Evolutionary conservation across 148 eudicot genomes (phyloP).

Genomic region (Chenopodium album): DNA sequence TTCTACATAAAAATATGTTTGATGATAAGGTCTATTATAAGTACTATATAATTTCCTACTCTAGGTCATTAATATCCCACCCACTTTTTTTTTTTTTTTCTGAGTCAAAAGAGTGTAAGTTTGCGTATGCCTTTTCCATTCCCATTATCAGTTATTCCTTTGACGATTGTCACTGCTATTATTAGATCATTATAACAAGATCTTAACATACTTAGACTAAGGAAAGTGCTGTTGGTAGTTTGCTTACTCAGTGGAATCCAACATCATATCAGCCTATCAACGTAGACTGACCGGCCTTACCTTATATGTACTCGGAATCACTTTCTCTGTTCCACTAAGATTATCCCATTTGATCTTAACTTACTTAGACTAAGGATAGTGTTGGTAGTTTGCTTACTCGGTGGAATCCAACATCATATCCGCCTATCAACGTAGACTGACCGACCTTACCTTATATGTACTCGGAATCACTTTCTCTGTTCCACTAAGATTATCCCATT

Average conservation of each 20-base stretch:
- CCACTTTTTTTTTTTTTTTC: not conserved
- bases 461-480: not conserved
- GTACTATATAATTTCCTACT: not conserved
- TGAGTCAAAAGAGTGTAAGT: not conserved
- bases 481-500: too few species aligned
- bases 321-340: too few species aligned
- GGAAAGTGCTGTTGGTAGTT: not conserved
- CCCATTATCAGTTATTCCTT: not conserved
- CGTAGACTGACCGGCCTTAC: not conserved
- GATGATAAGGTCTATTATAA: not conserved
- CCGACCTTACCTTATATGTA: not conserved
- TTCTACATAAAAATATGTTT: not conserved
- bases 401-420: not conserved
- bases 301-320: not conserved
- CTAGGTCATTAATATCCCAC: not conserved
- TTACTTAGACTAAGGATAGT: not conserved
- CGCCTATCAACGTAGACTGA: not conserved
- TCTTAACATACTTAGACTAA: not conserved
- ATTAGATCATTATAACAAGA: not conserved
- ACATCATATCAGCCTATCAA: not conserved
- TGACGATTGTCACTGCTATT: not conserved
- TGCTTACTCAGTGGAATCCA: not conserved
- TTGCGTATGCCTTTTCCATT: conserved; percentile 1
- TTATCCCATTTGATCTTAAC: not conserved
- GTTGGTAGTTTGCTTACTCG: not conserved